Base-by-base conservation (phyloP, 768 basidiomycete species). In the Cyclocybe aegerita region DNA sequence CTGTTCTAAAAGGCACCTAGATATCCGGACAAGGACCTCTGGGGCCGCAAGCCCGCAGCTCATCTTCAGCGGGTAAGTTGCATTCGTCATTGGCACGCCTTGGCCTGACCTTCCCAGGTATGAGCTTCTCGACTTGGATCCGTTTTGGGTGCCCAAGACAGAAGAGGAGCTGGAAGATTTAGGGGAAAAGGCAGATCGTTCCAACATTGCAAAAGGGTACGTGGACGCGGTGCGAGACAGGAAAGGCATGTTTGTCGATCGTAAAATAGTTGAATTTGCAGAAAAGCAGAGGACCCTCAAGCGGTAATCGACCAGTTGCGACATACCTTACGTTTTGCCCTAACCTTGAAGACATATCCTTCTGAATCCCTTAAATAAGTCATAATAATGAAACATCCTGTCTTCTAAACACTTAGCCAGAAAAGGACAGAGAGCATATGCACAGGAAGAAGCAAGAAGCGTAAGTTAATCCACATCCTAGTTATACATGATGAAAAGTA, bases 71-170 rank as follows among this genome's bases (percentile, higher is more conserved):
- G 97, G 96, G 86, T 91, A 66, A 54, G 86, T 50, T 17, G 31
- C 10, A 30, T 23, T 11, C 45, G 10, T 39, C 29, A 55, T 30
- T 49, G 33, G 17, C 47, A 36, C 48, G 23, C 55, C 49, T 39
- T 40, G 43, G 16, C 4, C 4, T 16, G 14, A 30, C 11, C 52
- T 42, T 48, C 23, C 47, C 55, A 92, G 92, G 36, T 99, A 94
- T 67, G 95, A 98, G 66, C 78, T 96, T 60, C 78, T 98, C 16
- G 92, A 96, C 66, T 83, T 86, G 58, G 93, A 98, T 73, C 95
- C 95, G 5, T 98, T 94, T 73, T 98, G 95, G 95, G 93, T 97
- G 3, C 95, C 95, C 0, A 94, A 93, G 12, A 98, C 96, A 0
- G 91, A 94, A 60, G 95, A 97, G 63, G 96, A 98, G 57, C 73